Evolutionary conservation across 2,329 filamentous ascomycete genomes (phyloP).

Genomic region (Penicillium decumbens): DNA sequence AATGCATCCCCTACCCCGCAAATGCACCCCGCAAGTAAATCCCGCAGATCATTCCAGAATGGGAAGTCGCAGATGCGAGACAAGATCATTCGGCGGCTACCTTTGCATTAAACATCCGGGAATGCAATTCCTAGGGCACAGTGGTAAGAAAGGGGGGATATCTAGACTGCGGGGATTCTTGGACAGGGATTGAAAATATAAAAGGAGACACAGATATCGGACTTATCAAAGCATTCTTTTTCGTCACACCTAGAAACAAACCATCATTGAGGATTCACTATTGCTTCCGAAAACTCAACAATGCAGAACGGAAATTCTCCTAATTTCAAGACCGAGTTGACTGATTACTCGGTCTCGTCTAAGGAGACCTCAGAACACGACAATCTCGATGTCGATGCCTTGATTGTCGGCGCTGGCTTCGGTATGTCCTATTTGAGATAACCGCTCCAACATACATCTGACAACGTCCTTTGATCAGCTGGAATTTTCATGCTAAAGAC

Average conservation of each 20-base stretch:
- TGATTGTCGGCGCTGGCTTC: conserved; percentile 30
- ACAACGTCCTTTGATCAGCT: background rate
- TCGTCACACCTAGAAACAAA: background rate
- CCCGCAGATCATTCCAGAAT: background rate
- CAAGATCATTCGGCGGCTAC: background rate
- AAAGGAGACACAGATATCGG: background rate
- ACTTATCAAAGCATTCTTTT: background rate
- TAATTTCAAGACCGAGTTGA: conserved; percentile 6
- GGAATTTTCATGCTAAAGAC: conserved; percentile 11
- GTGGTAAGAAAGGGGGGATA: background rate
- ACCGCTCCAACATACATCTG: background rate
- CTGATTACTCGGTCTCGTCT: conserved; percentile 7
- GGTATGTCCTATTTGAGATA: conserved; percentile 6
- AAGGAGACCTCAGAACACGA: conserved; percentile 12
- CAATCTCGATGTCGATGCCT: conserved; percentile 24
- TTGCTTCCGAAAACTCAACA: background rate
- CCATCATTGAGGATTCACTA: background rate
- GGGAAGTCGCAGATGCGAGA: background rate
- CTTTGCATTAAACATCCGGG: background rate
- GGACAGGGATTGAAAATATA: background rate
- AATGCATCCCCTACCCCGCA: background rate
- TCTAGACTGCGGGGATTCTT: background rate
- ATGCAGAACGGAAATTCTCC: background rate
- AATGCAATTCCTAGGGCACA: background rate
- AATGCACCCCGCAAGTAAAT: background rate